These are phyloP conservation scores for Aristolochia californica DNA, from an alignment of 164 flowering plant genomes.

Conservation along the genomic window DNA sequence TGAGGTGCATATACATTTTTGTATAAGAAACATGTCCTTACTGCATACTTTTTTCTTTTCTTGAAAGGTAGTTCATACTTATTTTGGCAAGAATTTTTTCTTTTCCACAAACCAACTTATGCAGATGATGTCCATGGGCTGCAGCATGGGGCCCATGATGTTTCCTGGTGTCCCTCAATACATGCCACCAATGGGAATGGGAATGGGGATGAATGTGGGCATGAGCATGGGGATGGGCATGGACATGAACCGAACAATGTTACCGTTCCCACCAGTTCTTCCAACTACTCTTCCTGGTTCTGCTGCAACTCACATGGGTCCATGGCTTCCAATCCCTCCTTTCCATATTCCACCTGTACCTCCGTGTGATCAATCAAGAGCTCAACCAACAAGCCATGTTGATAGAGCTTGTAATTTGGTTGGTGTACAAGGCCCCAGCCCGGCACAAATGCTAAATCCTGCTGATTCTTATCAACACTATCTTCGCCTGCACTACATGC, in stretches of 20 bases:
- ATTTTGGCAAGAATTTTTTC: too few species aligned
- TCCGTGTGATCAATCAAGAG: slow-evolving; percentile 32
- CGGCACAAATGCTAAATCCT: slow-evolving; percentile 26
- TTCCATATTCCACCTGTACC: slow-evolving; percentile 43
- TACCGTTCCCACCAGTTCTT: slow-evolving; percentile 54
- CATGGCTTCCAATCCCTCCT: slow-evolving; percentile 46
- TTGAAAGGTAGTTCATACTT: too few species aligned
- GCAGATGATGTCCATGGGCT: slow-evolving; percentile 98
- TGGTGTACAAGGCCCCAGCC: slow-evolving; percentile 25
- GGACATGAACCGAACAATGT: slow-evolving; percentile 34
- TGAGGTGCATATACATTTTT: too few species aligned
- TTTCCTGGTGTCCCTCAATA: slow-evolving; percentile 73
- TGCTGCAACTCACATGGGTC: slow-evolving; percentile 43
- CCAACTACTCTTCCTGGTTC: slow-evolving; percentile 39
- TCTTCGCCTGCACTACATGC: slow-evolving; percentile 46
- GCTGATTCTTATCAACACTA: slow-evolving; percentile 56
- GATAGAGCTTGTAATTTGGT: slow-evolving; percentile 29
- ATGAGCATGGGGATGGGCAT: slow-evolving; percentile 46
- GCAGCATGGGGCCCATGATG: slow-evolving; percentile 79
- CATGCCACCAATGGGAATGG: slow-evolving; percentile 64
- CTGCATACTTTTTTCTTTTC: too few species aligned
- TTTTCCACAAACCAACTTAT: slow-evolving; percentile 2
- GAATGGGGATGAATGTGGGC: slow-evolving; percentile 38
- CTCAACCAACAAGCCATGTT: slow-evolving; percentile 25
- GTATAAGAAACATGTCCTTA: too few species aligned